Base-by-base conservation (phyloP, 345 rosid genomes). In the Ceriops zippeliana region DNA sequence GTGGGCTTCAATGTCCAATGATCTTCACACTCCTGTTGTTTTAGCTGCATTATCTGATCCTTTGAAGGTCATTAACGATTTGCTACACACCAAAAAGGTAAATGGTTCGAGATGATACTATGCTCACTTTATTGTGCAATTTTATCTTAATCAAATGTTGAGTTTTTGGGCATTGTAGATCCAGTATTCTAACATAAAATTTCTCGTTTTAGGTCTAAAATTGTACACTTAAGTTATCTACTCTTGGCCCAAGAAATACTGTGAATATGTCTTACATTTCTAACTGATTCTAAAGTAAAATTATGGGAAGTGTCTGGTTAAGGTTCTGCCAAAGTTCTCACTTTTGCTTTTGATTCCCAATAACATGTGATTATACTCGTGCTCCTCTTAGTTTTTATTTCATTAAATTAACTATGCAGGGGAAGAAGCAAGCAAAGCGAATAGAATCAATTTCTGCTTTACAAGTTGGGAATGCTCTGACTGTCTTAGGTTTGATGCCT, bases 1-100 rank as follows among this genome's bases (percentile, higher is more conserved):
- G 58, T 52, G 84, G 69, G 83, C 84, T 65, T 90, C 96, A 5
- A 91, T 95, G 97, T 88, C 88, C 6, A 96, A 95, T 91, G 96
- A 95, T 87, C 93, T 95, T 69, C 96, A 71, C 69, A 90, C 93
- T 20, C 86, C 97, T 0, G 91, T 80, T 57, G 79, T 93, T 64
- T 80, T 95, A 78, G 92, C 97, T 68, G 93, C 92, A 58, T 62
- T 95, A 67, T 91, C 99, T 52, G 97, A 91, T 38, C 96, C 96
- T 15, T 72, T 95, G 75, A 95, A 91, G 70, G 79, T 79, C 27
- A 85, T 91, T 75, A 95, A 95, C 59, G 97, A 95, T 78, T 84
- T 91, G 74, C 80, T 90, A 9, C 91, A 90, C 67, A 88, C 96
- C 62, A 85, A 89, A 32, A 91, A 91, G 96, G 96, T 91, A 71